A percentile compares a stretch with the other conserved stretches of the same genome.
Evolutionary conservation across 768 basidiomycete genomes (phyloP).

Genomic region (Mycena metata): DNA sequence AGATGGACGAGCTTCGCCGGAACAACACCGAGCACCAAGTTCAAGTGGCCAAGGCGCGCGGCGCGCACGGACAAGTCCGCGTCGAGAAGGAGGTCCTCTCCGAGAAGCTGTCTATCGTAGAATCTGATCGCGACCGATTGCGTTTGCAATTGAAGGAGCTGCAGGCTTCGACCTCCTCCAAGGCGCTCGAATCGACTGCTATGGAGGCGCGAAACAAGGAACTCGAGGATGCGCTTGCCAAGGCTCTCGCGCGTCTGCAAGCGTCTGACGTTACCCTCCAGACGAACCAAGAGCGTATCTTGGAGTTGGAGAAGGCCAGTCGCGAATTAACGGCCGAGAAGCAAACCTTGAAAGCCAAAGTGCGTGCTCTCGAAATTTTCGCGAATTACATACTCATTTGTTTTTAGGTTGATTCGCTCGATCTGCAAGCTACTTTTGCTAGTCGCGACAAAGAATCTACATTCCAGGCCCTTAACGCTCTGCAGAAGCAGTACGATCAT

Average conservation of each 20-base stretch:
- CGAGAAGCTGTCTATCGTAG: slow-evolving; percentile 71
- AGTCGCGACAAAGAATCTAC: slow-evolving; percentile 75
- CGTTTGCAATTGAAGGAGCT: slow-evolving; percentile 68
- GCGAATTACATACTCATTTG: slow-evolving; percentile 26
- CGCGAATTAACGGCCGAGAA: slow-evolving; percentile 70
- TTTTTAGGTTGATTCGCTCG: slow-evolving; percentile 71
- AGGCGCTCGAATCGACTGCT: slow-evolving; percentile 59
- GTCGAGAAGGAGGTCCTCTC: slow-evolving; percentile 84
- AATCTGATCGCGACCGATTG: slow-evolving; percentile 76
- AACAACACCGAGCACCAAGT: slow-evolving; percentile 78
- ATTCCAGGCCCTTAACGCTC: slow-evolving; percentile 59
- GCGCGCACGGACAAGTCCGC: slow-evolving; percentile 81
- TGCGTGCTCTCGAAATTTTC: slow-evolving; percentile 47
- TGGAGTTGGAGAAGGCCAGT: slow-evolving; percentile 72
- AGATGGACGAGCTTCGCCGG: slow-evolving; percentile 79
- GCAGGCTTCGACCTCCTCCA: slow-evolving; percentile 58
- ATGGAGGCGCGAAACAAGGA: slow-evolving; percentile 68
- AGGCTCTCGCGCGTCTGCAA: slow-evolving; percentile 79
- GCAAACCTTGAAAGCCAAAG: slow-evolving; percentile 70
- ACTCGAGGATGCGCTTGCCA: slow-evolving; percentile 79
- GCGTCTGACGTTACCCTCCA: slow-evolving; percentile 78
- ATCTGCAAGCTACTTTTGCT: slow-evolving; percentile 68
- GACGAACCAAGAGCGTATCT: slow-evolving; percentile 69
- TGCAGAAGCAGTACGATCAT: slow-evolving; percentile 74
- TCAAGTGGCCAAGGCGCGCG: slow-evolving; percentile 82